Evolutionary conservation across 352 stramenopile genomes (phyloP), one percentile per base, ranked within the genome.

Genomic region (Globisporangium megalacanthum): DNA sequence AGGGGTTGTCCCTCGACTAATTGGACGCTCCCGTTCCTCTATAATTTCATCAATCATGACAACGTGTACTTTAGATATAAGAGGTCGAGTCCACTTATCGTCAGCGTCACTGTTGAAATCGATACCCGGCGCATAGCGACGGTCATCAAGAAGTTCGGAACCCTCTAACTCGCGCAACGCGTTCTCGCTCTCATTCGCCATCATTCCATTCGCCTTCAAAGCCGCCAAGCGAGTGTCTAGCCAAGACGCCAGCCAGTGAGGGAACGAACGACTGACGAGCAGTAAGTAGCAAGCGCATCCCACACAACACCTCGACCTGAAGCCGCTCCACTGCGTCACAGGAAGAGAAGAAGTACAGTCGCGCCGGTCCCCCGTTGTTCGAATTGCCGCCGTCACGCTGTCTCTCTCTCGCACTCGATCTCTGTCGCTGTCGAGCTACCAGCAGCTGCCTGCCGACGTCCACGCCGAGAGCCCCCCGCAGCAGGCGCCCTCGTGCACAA

Each of bases 401-500:
- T 15, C 17, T 46, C 39, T 46, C n/a, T 19, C 39, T 17, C 39
- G 20, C 46, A 51, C 20, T 36, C 20, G 46, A 14, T 51, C 46
- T 33, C 46, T 37, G n/a, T 36, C 46, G 46, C 46, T 51, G 44
- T 13, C 35, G 2, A 39, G 35, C 35, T 39, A 39, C 35, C 35
- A 39, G 35, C 35, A 39, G 6, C 35, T 39, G 35, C 35, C 35
- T 39, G 35, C 35, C 35, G 35, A 39, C 35, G 35, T 13, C 35
- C 1, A 19, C 20, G 7, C 15, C 41, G 41, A 46, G 41, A 46
- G 41, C n/a, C 41, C 19, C 17, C 15, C 25, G 20, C 39, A 58
- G 44, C 29, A 39, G 31, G 42, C 41, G 10, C 55, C 44, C 53
- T 29, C 52, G 37, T 41, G 48, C 46, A 59, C 46, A 22, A 66